Conservation (phyloP, 2,329 filamentous ascomycete species). For the Stachybotrys chartarum region DNA sequence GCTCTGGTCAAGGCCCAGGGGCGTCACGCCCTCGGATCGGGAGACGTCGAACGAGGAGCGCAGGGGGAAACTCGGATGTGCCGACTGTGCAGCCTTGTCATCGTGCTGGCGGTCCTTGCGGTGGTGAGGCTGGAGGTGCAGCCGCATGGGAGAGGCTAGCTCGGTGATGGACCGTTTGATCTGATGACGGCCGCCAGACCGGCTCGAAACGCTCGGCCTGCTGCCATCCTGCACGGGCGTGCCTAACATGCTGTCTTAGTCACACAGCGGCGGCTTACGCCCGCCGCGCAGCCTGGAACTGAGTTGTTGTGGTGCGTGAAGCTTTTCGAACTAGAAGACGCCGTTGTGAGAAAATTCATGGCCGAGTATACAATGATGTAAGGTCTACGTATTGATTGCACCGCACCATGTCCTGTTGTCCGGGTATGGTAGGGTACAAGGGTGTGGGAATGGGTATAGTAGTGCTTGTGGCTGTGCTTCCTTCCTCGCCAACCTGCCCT, state of each 20-base stretch:
- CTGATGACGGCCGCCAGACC: slow-evolving; percentile 36
- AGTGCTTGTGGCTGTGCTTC: too few relatives aligned
- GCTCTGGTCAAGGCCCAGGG: slow-evolving; percentile 36
- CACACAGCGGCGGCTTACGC: background rate
- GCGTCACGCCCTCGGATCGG: slow-evolving; percentile 36
- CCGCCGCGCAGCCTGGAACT: slow-evolving; percentile 2
- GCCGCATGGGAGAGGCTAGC: slow-evolving; percentile 38
- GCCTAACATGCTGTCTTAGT: background rate
- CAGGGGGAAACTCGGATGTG: slow-evolving; percentile 19
- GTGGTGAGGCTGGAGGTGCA: slow-evolving; percentile 26
- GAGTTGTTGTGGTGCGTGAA: slow-evolving; percentile 3
- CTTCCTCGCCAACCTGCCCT: too few relatives aligned
- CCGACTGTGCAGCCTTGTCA: slow-evolving; percentile 15
- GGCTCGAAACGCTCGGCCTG: background rate
- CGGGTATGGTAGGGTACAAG: too few relatives aligned
- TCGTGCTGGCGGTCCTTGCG: slow-evolving; percentile 19
- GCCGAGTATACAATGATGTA: too few relatives aligned
- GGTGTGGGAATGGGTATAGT: too few relatives aligned
- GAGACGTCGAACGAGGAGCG: slow-evolving; percentile 38
- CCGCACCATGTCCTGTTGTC: too few relatives aligned
- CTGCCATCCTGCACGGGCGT: background rate
- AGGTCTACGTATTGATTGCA: too few relatives aligned
- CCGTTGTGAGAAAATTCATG: too few relatives aligned
- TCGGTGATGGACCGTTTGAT: slow-evolving; percentile 50
- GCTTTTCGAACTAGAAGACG: background rate